These are phyloP conservation scores for Mortierella alpina DNA, from an alignment of 192 early-diverging fungal species.

Conservation along the genomic window DNA sequence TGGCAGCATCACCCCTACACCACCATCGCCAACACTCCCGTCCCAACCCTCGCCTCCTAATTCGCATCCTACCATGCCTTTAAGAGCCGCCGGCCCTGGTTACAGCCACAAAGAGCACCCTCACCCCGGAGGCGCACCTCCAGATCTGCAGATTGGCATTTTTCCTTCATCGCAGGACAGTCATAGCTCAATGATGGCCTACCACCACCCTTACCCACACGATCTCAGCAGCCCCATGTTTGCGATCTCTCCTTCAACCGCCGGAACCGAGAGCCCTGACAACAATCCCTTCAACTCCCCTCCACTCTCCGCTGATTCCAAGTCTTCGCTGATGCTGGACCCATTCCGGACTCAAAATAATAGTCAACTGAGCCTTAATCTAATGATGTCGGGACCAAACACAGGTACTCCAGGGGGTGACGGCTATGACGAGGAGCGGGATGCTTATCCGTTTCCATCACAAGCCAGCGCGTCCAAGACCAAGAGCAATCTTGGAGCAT, in stretches of 20 bases:
- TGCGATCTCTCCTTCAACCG: conserved; percentile 25
- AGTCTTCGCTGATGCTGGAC: conserved; percentile 3
- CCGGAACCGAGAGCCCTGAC: neutral
- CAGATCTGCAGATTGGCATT: conserved; percentile 11
- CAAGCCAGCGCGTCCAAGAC: neutral
- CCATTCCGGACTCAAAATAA: conserved; percentile 34
- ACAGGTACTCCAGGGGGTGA: neutral
- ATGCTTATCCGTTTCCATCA: neutral
- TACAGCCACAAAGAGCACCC: conserved; percentile 15
- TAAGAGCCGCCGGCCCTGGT: conserved; percentile 1
- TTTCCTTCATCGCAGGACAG: neutral
- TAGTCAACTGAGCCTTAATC: conserved; percentile 16
- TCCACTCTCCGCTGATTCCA: conserved; percentile 9
- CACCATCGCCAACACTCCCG: neutral
- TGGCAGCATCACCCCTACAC: conserved; percentile 9
- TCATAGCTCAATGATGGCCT: neutral
- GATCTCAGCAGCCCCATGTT: conserved; percentile 11
- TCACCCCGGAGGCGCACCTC: neutral
- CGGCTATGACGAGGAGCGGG: neutral
- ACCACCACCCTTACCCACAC: neutral
- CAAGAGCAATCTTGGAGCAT: neutral
- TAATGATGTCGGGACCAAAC: neutral
- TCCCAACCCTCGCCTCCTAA: neutral
- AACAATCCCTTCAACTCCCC: conserved; percentile 31
- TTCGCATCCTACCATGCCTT: neutral